Evolutionary conservation across 176 grass and related monocot species (phyloP).

Genomic region (Eragrostis curvula): DNA sequence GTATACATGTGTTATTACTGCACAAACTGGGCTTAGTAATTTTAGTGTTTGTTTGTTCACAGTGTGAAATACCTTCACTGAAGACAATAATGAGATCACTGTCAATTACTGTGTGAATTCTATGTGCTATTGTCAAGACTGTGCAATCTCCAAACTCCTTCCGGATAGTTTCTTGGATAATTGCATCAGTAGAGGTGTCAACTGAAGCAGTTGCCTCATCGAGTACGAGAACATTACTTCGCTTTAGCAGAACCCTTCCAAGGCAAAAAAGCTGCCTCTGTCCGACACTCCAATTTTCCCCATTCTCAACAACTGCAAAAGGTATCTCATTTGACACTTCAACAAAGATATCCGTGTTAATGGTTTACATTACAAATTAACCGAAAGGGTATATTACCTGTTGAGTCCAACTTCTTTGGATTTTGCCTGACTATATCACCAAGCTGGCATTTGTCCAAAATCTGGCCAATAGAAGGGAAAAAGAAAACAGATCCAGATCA

Average conservation of each 20-base stretch:
- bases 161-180: slow-evolving; percentile 71
- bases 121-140: slow-evolving; percentile 83
- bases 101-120: slow-evolving; percentile 93
- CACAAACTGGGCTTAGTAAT: slow-evolving; percentile 19
- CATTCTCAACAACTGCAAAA: slow-evolving; percentile 85
- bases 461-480: slow-evolving; percentile 44
- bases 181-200: slow-evolving; percentile 77
- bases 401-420: slow-evolving; percentile 79
- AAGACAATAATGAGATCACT: slow-evolving; percentile 93
- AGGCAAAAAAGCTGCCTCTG: slow-evolving; percentile 92
- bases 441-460: slow-evolving; percentile 89
- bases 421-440: slow-evolving; percentile 75
- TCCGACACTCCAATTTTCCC: slow-evolving; percentile 95
- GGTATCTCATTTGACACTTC: not conserved
- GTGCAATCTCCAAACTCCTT: slow-evolving; percentile 79
- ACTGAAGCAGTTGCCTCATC: slow-evolving; percentile 96
- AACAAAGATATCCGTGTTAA: not conserved
- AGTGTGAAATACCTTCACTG: slow-evolving; percentile 66
- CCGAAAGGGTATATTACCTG: slow-evolving; percentile 55
- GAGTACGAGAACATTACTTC: slow-evolving; percentile 78
- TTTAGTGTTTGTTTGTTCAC: slow-evolving; percentile 11
- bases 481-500: slow-evolving; percentile 15
- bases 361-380: not conserved
- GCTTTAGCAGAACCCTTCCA: slow-evolving; percentile 82
- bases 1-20: slow-evolving; percentile 24